Evolutionary conservation across 768 basidiomycete species (phyloP).

Genomic region (Ramaria rubella): DNA sequence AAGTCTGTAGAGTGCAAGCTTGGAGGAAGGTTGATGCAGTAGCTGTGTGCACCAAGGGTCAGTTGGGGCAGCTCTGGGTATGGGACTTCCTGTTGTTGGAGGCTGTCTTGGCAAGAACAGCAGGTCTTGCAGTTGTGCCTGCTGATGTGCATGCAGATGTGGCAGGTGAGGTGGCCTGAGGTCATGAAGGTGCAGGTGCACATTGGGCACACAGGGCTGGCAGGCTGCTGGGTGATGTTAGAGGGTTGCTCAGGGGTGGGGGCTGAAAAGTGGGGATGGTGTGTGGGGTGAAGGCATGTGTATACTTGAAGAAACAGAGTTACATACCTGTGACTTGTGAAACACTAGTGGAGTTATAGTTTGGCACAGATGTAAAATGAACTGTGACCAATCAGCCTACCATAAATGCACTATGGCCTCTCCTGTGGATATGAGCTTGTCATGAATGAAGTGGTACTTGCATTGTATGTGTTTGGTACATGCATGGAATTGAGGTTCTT

Average conservation of each 20-base stretch:
- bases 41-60: slow-evolving; percentile 30
- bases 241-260: not conserved
- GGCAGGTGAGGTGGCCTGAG: too few relatives aligned
- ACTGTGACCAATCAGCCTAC: too few relatives aligned
- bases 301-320: too few relatives aligned
- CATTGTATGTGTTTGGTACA: too few relatives aligned
- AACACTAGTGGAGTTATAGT: too few relatives aligned
- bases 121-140: slow-evolving; percentile 90
- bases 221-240: not conserved
- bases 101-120: slow-evolving; percentile 85
- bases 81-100: slow-evolving; percentile 52
- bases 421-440: too few relatives aligned
- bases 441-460: too few relatives aligned
- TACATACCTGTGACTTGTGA: too few relatives aligned
- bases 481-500: too few relatives aligned
- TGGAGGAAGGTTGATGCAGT: slow-evolving; percentile 78
- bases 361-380: too few relatives aligned
- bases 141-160: slow-evolving; percentile 83
- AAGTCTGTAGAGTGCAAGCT: slow-evolving; percentile 69
- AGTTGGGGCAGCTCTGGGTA: not conserved
- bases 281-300: not conserved
- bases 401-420: too few relatives aligned
- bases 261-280: not conserved
- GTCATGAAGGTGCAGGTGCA: slow-evolving; percentile 74
- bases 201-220: slow-evolving; percentile 44